Conservation (phyloP, 2,329 filamentous ascomycete genomes). For the Seiridium unicorne region DNA sequence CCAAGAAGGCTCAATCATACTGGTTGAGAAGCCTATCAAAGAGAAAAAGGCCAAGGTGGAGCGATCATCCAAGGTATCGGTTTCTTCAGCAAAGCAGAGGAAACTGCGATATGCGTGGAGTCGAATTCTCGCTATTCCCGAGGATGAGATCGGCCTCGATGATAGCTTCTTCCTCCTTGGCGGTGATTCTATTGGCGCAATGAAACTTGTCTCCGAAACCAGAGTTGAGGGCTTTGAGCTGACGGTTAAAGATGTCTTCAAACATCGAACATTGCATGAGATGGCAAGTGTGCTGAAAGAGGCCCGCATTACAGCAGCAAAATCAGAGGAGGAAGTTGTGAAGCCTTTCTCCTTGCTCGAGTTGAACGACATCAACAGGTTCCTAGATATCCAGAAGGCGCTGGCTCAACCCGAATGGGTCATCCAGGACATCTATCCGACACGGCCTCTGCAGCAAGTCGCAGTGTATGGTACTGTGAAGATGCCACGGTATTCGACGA, state of each 20-base stretch:
- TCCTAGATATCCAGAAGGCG: conserved; percentile 48
- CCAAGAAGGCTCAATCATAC: conserved; percentile 24
- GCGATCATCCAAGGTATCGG: conserved; percentile 31
- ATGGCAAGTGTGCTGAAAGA: conserved; percentile 51
- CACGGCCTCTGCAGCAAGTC: conserved; percentile 57
- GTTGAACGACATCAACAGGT: conserved; percentile 34
- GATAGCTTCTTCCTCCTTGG: conserved; percentile 62
- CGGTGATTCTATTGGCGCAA: conserved; percentile 59
- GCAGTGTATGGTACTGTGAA: conserved; percentile 58
- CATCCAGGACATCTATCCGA: conserved; percentile 56
- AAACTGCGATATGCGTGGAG: conserved; percentile 48
- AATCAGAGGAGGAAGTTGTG: conserved; percentile 22
- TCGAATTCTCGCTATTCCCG: conserved; percentile 39
- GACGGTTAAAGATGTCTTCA: conserved; percentile 56
- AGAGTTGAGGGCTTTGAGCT: conserved; percentile 45
- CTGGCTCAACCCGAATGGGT: conserved; percentile 50
- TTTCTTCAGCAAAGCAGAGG: conserved; percentile 39
- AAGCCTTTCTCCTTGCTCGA: conserved; percentile 52
- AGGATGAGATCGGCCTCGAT: conserved; percentile 48
- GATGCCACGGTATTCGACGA: conserved; percentile 58
- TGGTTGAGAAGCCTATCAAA: conserved; percentile 22
- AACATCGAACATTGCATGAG: conserved; percentile 44
- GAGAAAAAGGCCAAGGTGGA: conserved; percentile 10
- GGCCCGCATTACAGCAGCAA: conserved; percentile 16
- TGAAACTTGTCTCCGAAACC: conserved; percentile 58